Base-by-base conservation (phyloP, 2,329 filamentous ascomycete species). In the Ophiosphaerella narmari region DNA sequence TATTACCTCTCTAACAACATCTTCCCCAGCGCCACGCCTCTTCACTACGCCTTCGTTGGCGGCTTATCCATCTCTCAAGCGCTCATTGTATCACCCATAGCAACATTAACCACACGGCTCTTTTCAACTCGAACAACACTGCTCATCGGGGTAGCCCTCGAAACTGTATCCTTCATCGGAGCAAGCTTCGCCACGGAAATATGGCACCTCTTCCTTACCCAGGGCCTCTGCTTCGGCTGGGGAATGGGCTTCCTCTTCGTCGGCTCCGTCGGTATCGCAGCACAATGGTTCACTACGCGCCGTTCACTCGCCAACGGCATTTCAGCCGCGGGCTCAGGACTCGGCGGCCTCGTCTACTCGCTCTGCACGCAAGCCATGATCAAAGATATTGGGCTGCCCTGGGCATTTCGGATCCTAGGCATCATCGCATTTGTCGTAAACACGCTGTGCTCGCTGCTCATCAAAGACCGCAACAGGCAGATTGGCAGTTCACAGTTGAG, bases 181-280 rank as follows among this genome's bases (percentile, higher is more conserved):
- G 88, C 89, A 7, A 88, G 85, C 12, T 91, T 91, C 60, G 82
- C 87, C 0, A 76, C 68, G 13, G 65, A 83, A 48, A 86, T 90
- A 49, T 92, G 88, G 86, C 89, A 93, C 32, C 78, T 94, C 0
- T 86, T 91, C 49, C 79, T 93, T 0, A 83, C 81, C 5, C 90
- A 93, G 66, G 90, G 90, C 4, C 65, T 92, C 2, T 83, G 85
- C 46, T 92, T 93, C 55, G 90, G 90, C n/a, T 70, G 87, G 18
- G 89, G 89, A 3, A 87, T 93, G 81, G 89, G 89, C 0, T 86
- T 92, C 49, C 76, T 87, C 8, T 93, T 91, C 66, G 87, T 88
- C 0, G 83, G 83, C 0, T 84, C 80, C 4, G 86, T 88, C 3
- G 83, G 82, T 31, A 82, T 91, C 9, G 78, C 88, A 0, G 82